Percentiles rank a stretch among this genome's conserved stretches.
Conservation (phyloP, 257 asterid genomes). For the Agastache rugosa region DNA sequence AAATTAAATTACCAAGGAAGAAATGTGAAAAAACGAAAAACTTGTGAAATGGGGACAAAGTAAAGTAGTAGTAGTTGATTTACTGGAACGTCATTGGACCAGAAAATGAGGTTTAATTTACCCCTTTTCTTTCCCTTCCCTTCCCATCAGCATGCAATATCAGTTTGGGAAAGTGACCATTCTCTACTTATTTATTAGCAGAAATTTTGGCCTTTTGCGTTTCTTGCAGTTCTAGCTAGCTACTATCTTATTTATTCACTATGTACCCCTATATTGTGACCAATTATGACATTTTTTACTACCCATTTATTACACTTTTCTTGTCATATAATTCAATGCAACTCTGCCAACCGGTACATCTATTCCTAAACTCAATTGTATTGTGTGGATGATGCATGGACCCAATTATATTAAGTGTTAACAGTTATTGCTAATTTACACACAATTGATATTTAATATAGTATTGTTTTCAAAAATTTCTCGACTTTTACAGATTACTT, state of each 20-base stretch:
- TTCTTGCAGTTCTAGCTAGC: neutral
- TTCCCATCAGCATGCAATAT: neutral
- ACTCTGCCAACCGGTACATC: neutral
- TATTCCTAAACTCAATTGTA: no score
- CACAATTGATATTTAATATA: no score
- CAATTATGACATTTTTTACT: neutral
- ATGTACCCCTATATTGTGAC: neutral
- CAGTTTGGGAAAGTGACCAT: conserved; percentile 43
- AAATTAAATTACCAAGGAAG: neutral
- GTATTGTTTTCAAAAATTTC: no score
- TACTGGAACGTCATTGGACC: conserved; percentile 31
- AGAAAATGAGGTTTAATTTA: conserved; percentile 3
- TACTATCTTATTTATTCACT: neutral
- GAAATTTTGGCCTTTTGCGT: conserved; percentile 22
- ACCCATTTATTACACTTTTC: neutral
- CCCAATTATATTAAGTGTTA: no score
- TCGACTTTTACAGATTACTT: no score
- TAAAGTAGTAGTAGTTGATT: neutral
- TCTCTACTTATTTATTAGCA: conserved; percentile 12
- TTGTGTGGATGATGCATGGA: no score
- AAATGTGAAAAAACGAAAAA: neutral
- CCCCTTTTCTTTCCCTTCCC: neutral
- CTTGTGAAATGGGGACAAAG: neutral
- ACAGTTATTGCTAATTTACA: no score
- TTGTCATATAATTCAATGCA: conserved; percentile 11